These are phyloP conservation scores for Diospyros lotus DNA, from an alignment of 148 eudicot genomes.

Conservation along the genomic window DNA sequence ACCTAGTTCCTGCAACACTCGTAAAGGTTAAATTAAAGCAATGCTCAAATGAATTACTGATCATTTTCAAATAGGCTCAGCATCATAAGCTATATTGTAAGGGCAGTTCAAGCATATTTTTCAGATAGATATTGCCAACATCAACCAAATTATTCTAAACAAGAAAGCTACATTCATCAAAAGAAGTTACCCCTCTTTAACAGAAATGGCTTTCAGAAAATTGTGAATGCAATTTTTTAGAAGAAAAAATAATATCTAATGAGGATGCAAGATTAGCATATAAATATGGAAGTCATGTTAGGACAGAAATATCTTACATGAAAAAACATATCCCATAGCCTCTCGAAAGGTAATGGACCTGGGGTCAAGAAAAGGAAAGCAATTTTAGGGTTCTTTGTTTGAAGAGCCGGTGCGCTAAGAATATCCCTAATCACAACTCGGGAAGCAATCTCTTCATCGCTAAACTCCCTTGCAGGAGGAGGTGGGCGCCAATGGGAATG, in stretches of 20 bases:
- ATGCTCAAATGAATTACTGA: constrained; percentile 1
- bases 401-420: constrained; percentile 33
- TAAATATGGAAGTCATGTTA: background rate
- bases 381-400: constrained; percentile 48
- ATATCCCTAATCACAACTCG: constrained; percentile 51
- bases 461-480: constrained; percentile 41
- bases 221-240: background rate
- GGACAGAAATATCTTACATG: constrained; percentile 36
- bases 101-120: background rate
- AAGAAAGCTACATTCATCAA: background rate
- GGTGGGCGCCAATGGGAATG: constrained; percentile 56
- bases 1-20: background rate
- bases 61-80: background rate
- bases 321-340: constrained; percentile 69
- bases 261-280: background rate
- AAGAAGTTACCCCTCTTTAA: background rate
- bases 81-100: background rate
- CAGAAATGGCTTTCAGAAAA: background rate
- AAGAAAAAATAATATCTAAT: background rate
- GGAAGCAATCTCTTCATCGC: constrained; percentile 58
- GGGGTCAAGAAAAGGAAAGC: constrained; percentile 76
- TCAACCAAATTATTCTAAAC: background rate
- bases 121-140: background rate
- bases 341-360: constrained; percentile 64
- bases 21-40: background rate